These are phyloP conservation scores for Mycena citricolor DNA, from an alignment of 1,284 basidiomycete species.

Conservation along the genomic window DNA sequence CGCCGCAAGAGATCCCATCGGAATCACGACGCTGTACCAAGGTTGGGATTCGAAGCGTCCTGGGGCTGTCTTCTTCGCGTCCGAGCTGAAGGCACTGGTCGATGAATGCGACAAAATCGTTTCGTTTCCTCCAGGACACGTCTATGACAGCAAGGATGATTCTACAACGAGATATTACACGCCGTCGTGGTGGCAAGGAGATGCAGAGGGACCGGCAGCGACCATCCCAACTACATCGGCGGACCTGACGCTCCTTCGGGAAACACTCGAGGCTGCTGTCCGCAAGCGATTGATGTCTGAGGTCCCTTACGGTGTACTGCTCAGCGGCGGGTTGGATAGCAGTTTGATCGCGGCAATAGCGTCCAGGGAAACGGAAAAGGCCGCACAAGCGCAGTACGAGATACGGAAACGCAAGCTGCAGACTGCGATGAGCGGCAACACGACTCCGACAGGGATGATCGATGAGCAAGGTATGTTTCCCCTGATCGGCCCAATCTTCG, in stretches of 20 bases:
- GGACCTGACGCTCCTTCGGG: conserved; percentile 74
- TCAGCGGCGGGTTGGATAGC: conserved; percentile 95
- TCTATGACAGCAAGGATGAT: conserved; percentile 82
- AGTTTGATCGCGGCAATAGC: conserved; percentile 96
- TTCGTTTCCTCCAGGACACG: conserved; percentile 96
- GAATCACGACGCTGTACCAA: conserved; percentile 98
- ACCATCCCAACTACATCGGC: conserved; percentile 63
- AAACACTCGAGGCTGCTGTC: conserved; percentile 89
- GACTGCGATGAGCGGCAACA: conserved; percentile 54
- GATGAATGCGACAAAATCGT: conserved; percentile 95
- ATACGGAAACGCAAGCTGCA: conserved; percentile 59
- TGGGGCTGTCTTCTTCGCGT: conserved; percentile 89
- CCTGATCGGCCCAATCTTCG: conserved; percentile 1
- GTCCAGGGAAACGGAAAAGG: conserved; percentile 94
- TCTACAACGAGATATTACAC: conserved; percentile 82
- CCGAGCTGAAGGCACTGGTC: conserved; percentile 92
- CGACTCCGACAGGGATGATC: conserved; percentile 50
- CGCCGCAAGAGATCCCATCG: conserved; percentile 96
- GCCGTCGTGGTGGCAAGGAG: conserved; percentile 84
- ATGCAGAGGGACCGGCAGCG: conserved; percentile 56
- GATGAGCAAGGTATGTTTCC: conserved; percentile 52
- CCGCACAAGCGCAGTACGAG: conserved; percentile 79
- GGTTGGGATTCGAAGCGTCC: conserved; percentile 88
- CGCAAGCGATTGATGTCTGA: conserved; percentile 98
- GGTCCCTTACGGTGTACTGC: conserved; percentile 96